Base-by-base conservation (phyloP, 106 monocot species). In the Xerophyta viscosa region DNA sequence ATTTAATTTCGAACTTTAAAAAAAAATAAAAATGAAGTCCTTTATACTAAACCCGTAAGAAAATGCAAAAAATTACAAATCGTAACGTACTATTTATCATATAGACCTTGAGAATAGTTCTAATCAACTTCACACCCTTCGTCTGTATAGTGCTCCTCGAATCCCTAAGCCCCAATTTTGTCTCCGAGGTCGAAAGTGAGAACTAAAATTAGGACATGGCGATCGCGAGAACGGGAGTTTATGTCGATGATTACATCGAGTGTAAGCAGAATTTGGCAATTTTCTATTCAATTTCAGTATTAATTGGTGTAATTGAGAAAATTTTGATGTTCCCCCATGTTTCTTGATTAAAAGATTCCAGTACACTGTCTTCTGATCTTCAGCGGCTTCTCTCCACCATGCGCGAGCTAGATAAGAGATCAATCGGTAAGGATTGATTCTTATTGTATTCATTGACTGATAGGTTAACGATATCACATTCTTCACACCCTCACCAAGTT, bases 401-500 rank as follows among this genome's bases (percentile, higher is more conserved):
- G 92, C 70, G 92, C 37, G 92, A 92, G 50, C 92, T 92, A 46
- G 96, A 98, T 54, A 89, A 86, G 59, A 73, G 96, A 67, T 77
- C 96, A 25, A 75, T 76, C 37, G 89, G 96, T 98, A 56, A 30
- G 55, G n/a, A 39, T 48, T 62, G 30, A 70, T 55, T 25, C 20
- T 8, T 39, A 24, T 28, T 46, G 11, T 36, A 36, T 6, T 15
- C 15, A 3, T 39, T 39, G 1, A 1, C 15, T n/a, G n/a, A n/a
- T n/a, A n/a, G n/a, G n/a, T n/a, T n/a, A n/a, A n/a, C n/a, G n/a
- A n/a, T n/a, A n/a, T n/a, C n/a, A n/a, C n/a, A n/a, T n/a, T n/a
- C n/a, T n/a, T n/a, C n/a, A n/a, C n/a, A n/a, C n/a, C n/a, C n/a
- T n/a, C n/a, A n/a, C n/a, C n/a, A n/a, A n/a, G n/a, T n/a, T n/a